Conservation (phyloP, 768 basidiomycete genomes). For the Boletus subparvulus region DNA sequence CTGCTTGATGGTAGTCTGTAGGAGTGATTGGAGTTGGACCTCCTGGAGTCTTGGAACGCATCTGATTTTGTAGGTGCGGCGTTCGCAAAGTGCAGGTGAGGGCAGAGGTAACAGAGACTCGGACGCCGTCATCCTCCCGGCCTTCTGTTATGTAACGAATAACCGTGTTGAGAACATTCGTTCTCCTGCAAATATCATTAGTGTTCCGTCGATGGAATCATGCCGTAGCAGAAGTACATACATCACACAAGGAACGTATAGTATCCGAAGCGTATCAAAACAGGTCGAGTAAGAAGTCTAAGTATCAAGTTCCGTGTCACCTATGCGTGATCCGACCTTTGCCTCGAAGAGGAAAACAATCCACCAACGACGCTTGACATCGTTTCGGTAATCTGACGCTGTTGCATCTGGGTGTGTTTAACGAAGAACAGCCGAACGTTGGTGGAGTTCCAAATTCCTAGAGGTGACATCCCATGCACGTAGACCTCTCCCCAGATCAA, state of each 20-base stretch:
- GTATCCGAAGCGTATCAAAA: neutral
- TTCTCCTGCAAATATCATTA: neutral
- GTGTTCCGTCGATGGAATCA: neutral
- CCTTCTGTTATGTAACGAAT: too few species aligned
- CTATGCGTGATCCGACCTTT: conserved; percentile 29
- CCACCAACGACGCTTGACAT: conserved; percentile 83
- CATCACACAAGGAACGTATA: neutral
- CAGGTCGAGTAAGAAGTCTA: neutral
- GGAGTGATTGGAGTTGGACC: too few species aligned
- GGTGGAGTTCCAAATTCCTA: conserved; percentile 90
- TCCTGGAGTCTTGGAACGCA: neutral
- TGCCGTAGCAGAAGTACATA: neutral
- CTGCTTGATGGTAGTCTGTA: neutral
- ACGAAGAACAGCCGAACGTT: conserved; percentile 89
- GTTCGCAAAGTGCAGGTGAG: conserved; percentile 20
- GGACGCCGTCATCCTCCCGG: too few species aligned
- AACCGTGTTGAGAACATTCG: neutral
- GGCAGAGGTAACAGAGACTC: conserved; percentile 27
- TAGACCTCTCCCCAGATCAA: conserved; percentile 96
- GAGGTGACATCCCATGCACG: conserved; percentile 81
- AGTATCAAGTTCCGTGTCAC: neutral
- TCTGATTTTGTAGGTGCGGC: neutral
- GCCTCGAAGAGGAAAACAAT: conserved; percentile 50
- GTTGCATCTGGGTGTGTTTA: conserved; percentile 73
- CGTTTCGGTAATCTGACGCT: conserved; percentile 72